Evolutionary conservation across 2,329 filamentous ascomycete genomes (phyloP), one percentile per base, ranked within the genome.

Genomic region (Peltaster fructicola): DNA sequence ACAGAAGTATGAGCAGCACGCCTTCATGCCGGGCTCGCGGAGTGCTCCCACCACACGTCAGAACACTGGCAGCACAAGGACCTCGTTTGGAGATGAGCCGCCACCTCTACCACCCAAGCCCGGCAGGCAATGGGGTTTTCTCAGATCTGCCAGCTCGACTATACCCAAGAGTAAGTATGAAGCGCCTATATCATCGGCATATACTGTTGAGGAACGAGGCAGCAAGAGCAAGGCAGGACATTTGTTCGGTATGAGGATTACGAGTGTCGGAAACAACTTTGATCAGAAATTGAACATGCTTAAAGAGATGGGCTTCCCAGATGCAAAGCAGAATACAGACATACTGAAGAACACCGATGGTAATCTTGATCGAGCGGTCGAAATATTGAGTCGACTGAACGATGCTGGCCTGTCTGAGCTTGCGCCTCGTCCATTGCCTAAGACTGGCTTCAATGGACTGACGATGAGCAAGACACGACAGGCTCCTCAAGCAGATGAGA

Each of bases 221-320:
- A 34, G 31, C 23, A 53, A 57, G 14, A 75, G 65, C 44, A 82
- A 79, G 45, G 60, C 69, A 5, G 43, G 38, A 20, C 41, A 43
- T 26, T 23, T 48, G 22, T 48, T 48, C 27, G 43, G 44, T 14
- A 48, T 47, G 44, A 46, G 38, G 28, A 48, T 45, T 23, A 44
- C 42, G 7, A 72, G 67, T 22, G 58, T 88, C 14, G 65, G 47
- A 14, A 56, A 76, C 36, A 70, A 72, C 30, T 63, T 73, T 27
- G 80, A 90, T 20, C 61, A 65, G 24, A 95, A 95, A 48, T 52
- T 95, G 46, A 59, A 61, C 3, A 72, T 69, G 25, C 55, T 98
- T 29, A 68, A 72, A 27, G 82, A 93, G 29, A 91, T 95, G 82
- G 88, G 88, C 0, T 98, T 98, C 41, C 59, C 57, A 4, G 82